These are phyloP conservation scores for Brassica balearica DNA, from an alignment of 441 rosid genomes.

Conservation along the genomic window DNA sequence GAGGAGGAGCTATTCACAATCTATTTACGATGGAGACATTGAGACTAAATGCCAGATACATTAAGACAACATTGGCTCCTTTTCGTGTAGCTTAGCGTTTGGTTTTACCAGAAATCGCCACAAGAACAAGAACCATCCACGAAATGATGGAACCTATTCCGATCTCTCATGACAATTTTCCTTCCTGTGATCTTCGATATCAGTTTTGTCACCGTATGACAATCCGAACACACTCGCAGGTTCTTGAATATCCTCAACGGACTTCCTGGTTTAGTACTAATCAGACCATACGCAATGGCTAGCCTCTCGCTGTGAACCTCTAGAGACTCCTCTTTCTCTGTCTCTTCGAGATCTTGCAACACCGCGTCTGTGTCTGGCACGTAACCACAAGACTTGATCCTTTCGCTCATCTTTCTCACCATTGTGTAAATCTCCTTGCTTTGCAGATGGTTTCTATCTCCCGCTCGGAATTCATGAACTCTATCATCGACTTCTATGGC, in stretches of 20 bases:
- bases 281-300: slow-evolving; percentile 68
- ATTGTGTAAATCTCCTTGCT: slow-evolving; percentile 60
- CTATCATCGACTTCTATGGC: slow-evolving; percentile 49
- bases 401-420: slow-evolving; percentile 54
- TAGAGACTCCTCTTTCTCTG: slow-evolving; percentile 58
- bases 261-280: slow-evolving; percentile 60
- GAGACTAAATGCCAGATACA: background rate
- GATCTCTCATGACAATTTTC: slow-evolving; percentile 69
- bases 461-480: slow-evolving; percentile 55
- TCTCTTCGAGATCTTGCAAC: slow-evolving; percentile 56
- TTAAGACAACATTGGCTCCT: background rate
- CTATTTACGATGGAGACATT: background rate
- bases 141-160: slow-evolving; percentile 77
- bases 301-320: slow-evolving; percentile 75
- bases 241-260: slow-evolving; percentile 65
- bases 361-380: slow-evolving; percentile 55
- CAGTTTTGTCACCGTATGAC: slow-evolving; percentile 62
- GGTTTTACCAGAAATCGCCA: slow-evolving; percentile 66
- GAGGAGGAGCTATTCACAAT: background rate
- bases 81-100: background rate
- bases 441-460: slow-evolving; percentile 54
- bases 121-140: slow-evolving; percentile 70
- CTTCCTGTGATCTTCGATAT: slow-evolving; percentile 63
- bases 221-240: slow-evolving; percentile 66
- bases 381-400: slow-evolving; percentile 51